Base-by-base conservation (phyloP, 208 protist genomes). In the Crithidia sp. region DNA sequence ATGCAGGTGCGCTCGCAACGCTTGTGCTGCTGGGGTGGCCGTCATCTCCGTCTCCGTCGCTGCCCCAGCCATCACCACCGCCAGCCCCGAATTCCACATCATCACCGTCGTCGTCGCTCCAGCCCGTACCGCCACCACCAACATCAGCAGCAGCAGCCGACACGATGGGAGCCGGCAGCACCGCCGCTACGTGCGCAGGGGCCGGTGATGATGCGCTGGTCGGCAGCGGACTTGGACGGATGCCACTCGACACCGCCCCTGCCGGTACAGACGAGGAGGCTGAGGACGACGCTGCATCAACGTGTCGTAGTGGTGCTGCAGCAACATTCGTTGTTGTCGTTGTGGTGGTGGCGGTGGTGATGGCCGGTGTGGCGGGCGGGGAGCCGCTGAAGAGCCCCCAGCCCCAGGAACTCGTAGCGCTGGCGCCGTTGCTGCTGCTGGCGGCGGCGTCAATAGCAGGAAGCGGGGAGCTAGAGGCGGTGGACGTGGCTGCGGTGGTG, bases 61-160 rank as follows among this genome's bases (percentile, higher is more conserved):
- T 54, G 17, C 56, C 72, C 63, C 64, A 70, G 14, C 43, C 66
- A 43, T 52, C 44, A 55, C 54, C 50, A 13, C 41, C 28, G 61
- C 10, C 57, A 47, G 45, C 45, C 9, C 9, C 9, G 28, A 16
- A 62, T 39, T 12, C 41, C 10, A 4, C 28, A 54, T 14, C 45
- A 44, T 71, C 45, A 13, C 72, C 52, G 43, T 63, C 57, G 45
- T 73, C 54, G 59, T 66, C 65, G 17, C 73, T 71, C 57, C 71
- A 74, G 64, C 76, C 56, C 12, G 59, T 67, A 14, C 70, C 76
- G 6, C 62, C 60, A 10, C 16, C 43, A 9, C 19, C 53, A 5
- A 44, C 60, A 36, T 4, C 5, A 36, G 63, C 50, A 10, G 54
- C 62, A 10, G 60, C 64, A 7, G 44, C 14, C 52, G 50, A 14